A percentile compares a stretch with the other conserved stretches of the same genome.
Evolutionary conservation across 257 asterid genomes (phyloP).

Genomic region (Rauvolfia tetraphylla): DNA sequence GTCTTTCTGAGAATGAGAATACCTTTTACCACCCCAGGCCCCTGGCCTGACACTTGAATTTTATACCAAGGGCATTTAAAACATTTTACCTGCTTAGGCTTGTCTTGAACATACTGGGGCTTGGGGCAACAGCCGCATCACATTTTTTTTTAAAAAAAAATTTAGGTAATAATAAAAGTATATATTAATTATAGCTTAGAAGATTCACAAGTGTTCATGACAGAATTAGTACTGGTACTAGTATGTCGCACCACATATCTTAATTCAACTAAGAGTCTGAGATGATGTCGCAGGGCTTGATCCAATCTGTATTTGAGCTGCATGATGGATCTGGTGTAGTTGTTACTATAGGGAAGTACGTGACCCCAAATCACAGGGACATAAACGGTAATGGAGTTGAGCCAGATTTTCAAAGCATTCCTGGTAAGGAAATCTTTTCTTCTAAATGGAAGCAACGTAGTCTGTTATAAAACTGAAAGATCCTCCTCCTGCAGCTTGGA

Average conservation of each 20-base stretch:
- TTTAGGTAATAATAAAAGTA: too few relatives aligned
- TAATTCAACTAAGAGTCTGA: not conserved
- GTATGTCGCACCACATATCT: too few relatives aligned
- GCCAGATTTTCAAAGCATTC: conserved; percentile 81
- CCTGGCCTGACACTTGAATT: not conserved
- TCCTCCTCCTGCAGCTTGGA: conserved; percentile 62
- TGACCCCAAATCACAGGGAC: conserved; percentile 80
- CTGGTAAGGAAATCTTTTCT: conserved; percentile 44
- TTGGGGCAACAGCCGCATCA: not conserved
- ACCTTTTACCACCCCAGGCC: not conserved
- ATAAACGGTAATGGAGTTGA: conserved; percentile 89
- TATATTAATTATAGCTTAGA: too few relatives aligned
- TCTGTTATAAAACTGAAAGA: conserved; percentile 2
- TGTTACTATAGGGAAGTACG: conserved; percentile 94
- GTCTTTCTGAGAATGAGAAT: not conserved
- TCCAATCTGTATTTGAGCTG: conserved; percentile 96
- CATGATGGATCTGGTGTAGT: conserved; percentile 93
- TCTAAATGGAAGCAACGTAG: not conserved
- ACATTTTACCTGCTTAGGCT: not conserved
- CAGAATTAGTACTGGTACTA: too few relatives aligned
- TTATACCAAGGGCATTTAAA: not conserved
- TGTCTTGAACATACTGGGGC: not conserved
- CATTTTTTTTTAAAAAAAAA: too few relatives aligned
- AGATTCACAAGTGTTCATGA: too few relatives aligned
- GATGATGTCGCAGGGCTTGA: conserved; percentile 63